Base-by-base conservation (phyloP, 371 early-diverging fungal species). In the Mucor sp. region DNA sequence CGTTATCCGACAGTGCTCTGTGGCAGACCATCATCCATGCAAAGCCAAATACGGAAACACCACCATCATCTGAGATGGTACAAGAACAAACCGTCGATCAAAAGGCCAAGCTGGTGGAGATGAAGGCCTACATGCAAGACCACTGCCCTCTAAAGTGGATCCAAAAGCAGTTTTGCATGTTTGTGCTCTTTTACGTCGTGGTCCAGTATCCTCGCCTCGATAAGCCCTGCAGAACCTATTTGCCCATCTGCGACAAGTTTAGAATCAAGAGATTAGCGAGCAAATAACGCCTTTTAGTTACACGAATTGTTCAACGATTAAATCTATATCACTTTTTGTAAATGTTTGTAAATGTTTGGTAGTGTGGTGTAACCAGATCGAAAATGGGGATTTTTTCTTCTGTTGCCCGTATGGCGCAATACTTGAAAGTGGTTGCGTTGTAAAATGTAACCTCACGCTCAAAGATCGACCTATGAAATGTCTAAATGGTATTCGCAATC, bases 211-310 rank as follows among this genome's bases (percentile, higher is more conserved):
- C 80, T 33, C 73, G 74, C 3, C 50, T 80, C 11, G 75, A 77
- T 28, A 21, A 47, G 5, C 68, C 57, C 5, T 70, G 70, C 21
- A 63, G 69, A 48, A 71, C 61, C 2, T 80, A 75, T 59, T 62
- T 77, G 12, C 80, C 80, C 27, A 67, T 80, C 21, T 80, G 80
- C 41, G 74, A 80, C 62, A 68, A 64, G n/a, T 77, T 65, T 43
- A 62, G 68, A 53, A 58, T 65, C 21, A 69, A 60, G 58, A 63
- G 53, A n/a, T 33, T 53, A 14, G 53, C 53, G 25, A 53, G 53
- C 7, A 53, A 53, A 15, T 53, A 53, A 15, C 53, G 27, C 53
- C 53, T 53, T 53, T 53, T 53, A 30, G 25, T 53, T 33, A 27
- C 33, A 11, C 50, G 2, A 37, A 37, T 50, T 27, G 37, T 53